These are phyloP conservation scores for Myxozyma monticola DNA, from an alignment of 805 yeast species.

Conservation along the genomic window DNA sequence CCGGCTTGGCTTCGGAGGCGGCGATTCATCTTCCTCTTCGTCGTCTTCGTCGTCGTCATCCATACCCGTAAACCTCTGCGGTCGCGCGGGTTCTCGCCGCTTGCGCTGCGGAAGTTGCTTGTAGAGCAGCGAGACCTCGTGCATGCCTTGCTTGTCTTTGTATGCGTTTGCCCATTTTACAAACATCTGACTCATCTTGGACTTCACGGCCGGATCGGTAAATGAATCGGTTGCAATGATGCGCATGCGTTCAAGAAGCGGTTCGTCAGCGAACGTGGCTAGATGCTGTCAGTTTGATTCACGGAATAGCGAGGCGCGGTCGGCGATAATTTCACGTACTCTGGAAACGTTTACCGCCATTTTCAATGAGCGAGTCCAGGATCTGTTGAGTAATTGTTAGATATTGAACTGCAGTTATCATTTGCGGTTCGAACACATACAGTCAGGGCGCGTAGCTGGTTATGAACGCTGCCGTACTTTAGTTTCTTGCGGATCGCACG, in stretches of 20 bases:
- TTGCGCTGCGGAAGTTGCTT: conserved; percentile 45
- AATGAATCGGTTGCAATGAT: conserved; percentile 48
- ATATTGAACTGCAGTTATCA: not conserved
- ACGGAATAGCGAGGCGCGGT: too few relatives aligned
- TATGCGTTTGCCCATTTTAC: conserved; percentile 67
- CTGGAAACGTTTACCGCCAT: conserved; percentile 46
- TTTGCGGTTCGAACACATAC: conserved; percentile 34
- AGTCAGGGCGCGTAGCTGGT: conserved; percentile 69
- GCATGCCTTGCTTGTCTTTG: conserved; percentile 50
- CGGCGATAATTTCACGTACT: too few relatives aligned
- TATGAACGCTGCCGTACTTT: conserved; percentile 72
- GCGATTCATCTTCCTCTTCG: conserved; percentile 18
- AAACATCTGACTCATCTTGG: conserved; percentile 53
- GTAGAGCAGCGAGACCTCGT: conserved; percentile 51
- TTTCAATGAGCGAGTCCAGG: conserved; percentile 60
- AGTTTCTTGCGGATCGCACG: conserved; percentile 84
- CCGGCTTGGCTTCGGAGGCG: conserved; percentile 27
- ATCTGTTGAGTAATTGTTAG: conserved; percentile 33
- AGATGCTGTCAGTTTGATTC: not conserved
- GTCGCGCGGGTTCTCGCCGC: conserved; percentile 33
- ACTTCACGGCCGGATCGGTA: conserved; percentile 48
- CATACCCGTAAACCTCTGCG: conserved; percentile 24
- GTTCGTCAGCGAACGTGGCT: conserved; percentile 50
- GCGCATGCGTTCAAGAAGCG: conserved; percentile 62
- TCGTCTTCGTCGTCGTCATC: conserved; percentile 28